These are phyloP conservation scores for Lolium multiflorum DNA, from an alignment of 176 grass and related monocot genomes.

Conservation along the genomic window DNA sequence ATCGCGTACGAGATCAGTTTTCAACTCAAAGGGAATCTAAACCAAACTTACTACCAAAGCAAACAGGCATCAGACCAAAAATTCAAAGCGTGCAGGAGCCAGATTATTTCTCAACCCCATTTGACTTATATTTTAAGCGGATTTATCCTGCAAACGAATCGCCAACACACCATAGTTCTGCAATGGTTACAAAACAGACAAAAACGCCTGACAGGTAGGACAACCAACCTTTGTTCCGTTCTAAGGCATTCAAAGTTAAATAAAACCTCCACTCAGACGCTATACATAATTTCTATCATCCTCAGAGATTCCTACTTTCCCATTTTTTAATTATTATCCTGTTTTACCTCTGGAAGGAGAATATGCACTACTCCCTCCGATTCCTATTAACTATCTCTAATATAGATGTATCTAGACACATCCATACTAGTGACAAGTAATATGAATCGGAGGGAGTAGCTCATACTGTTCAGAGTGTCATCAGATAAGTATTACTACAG, in stretches of 20 bases:
- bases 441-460: too few species aligned
- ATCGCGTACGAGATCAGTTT: not conserved
- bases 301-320: not conserved
- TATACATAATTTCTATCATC: not conserved
- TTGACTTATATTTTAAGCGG: not conserved
- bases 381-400: too few species aligned
- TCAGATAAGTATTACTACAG: not conserved
- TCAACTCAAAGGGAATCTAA: not conserved
- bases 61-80: not conserved
- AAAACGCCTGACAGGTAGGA: not conserved
- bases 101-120: not conserved
- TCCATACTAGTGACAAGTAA: too few species aligned
- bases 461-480: not conserved
- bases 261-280: not conserved
- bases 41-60: not conserved
- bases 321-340: not conserved
- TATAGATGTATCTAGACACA: too few species aligned
- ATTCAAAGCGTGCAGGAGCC: not conserved
- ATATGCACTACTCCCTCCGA: not conserved
- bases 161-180: not conserved
- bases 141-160: not conserved
- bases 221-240: not conserved
- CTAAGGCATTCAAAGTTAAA: not conserved
- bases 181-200: not conserved
- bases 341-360: not conserved